Base-by-base conservation (phyloP, 441 rosid genomes). In the Syzygium malaccense region DNA sequence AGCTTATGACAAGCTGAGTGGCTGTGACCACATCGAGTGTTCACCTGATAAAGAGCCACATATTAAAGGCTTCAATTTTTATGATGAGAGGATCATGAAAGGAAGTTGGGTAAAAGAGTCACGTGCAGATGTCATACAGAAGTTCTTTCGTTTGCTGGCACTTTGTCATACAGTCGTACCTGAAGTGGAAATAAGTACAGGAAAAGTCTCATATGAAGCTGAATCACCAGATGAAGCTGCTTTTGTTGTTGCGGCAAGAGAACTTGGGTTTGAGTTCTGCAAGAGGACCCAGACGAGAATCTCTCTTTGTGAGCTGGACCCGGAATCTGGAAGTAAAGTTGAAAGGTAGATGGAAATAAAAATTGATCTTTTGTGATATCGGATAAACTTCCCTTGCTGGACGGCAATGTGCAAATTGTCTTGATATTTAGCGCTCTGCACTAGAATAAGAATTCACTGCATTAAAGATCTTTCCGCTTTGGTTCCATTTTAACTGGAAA, bases 181-280 rank as follows among this genome's bases (percentile, higher is more conserved):
- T 10, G 58, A 84, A 53, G 86, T n/a, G 57, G 58, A 53, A 19
- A 0, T 23, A 18, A 28, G n/a, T 37, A 33, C 2, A 2, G 66
- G 87, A 58, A 0, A 85, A 58, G 87, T 85, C 87, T 85, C 68
- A 55, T 85, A 23, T 33, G 87, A 85, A 55, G 66, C 87, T 3
- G 87, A 85, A 41, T 85, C 87, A 55, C 87, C 87, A 37, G 87
- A 85, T 85, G 87, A 85, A 85, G 53, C 68, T 32, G 87, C 87
- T 85, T 85, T 85, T 33, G 87, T 56, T 58, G 64, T 56, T 85
- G 87, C 87, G 0, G 87, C 87, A 4, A 56, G 87, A 85, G 87
- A 85, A 85, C 58, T 85, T 17, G 87, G 87, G 49, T 85, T 85
- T 85, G 87, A 85, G 51, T 85, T 85, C 49, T 85, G 2, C 87